Evolutionary conservation across 1,284 basidiomycete species (phyloP), one percentile per base, ranked within the genome.

Genomic region (Cryptococcus sp.): DNA sequence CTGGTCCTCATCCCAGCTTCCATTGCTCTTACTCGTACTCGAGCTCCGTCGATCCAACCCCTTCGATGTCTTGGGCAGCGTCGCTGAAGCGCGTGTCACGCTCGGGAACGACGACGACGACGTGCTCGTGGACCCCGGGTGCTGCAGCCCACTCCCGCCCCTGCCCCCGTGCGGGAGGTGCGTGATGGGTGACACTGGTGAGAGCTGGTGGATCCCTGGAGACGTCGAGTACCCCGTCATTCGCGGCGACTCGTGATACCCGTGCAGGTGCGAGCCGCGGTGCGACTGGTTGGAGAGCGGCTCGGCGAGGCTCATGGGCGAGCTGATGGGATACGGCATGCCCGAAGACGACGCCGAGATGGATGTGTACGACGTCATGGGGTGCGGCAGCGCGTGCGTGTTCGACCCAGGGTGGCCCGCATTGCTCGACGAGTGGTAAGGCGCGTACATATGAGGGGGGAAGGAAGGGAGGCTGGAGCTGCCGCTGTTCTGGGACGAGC

Each of bases 121-220:
- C 35, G 60, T 57, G 9, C 58, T 62, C 7, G 55, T 54, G 1
- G 60, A 55, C 15, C 61, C 44, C 11, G 52, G 51, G 18, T 53
- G 50, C n/a, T 33, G 28, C 28, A 33, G 28, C 28, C 28, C 28
- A 9, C 28, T 9, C 4, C 28, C 9, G 28, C 28, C 28, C 5
- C 28, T 9, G 9, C 61, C 40, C 4, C 55, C 59, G 15, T 46
- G 58, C 28, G 40, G 35, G 6, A 66, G 44, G 38, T 63, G 60
- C n/a, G 52, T 63, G 3, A 63, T 64, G 11, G 67, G 67, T 18
- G 67, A 68, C 3, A 57, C 62, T 2, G 67, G 67, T 7, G 67
- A 68, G 4, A 68, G 45, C 23, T 63, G 56, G 23, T 57, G 59
- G 11, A 63, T 50, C 38, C 57, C 61, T 4, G 66, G 64, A 13